A percentile compares a stretch with the other conserved stretches of the same genome.
Conservation (phyloP, 257 asterid genomes). For the Primulina huaijiensis region DNA sequence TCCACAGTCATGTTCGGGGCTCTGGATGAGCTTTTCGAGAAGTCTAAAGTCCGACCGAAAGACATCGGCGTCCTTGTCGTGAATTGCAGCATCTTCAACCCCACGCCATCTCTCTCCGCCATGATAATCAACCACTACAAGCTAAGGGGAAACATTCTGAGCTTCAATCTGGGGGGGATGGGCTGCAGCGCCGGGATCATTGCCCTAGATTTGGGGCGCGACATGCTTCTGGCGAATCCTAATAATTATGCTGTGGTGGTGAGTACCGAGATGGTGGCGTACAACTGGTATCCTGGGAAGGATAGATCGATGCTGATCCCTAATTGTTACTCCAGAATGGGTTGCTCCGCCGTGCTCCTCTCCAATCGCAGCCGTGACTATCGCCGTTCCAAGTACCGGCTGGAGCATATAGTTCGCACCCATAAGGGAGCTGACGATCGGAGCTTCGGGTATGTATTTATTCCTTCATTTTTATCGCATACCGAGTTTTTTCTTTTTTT, state of each 20-base stretch:
- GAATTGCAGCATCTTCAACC: slow-evolving; percentile 93
- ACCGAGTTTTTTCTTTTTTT: no score
- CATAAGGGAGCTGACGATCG: slow-evolving; percentile 95
- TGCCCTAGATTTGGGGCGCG: slow-evolving; percentile 80
- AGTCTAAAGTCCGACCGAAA: slow-evolving; percentile 57
- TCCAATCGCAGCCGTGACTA: slow-evolving; percentile 89
- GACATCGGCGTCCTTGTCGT: slow-evolving; percentile 85
- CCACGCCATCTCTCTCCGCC: slow-evolving; percentile 98
- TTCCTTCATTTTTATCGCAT: background rate
- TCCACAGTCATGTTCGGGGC: slow-evolving; percentile 85
- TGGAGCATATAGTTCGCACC: slow-evolving; percentile 86
- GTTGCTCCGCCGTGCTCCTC: slow-evolving; percentile 85
- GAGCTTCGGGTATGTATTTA: slow-evolving; percentile 58
- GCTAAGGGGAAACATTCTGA: slow-evolving; percentile 83
- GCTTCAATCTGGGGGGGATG: slow-evolving; percentile 94
- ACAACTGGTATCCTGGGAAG: slow-evolving; percentile 87
- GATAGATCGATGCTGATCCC: slow-evolving; percentile 89
- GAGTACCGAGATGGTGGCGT: slow-evolving; percentile 91
- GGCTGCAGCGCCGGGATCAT: slow-evolving; percentile 90
- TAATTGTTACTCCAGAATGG: slow-evolving; percentile 88
- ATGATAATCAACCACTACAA: slow-evolving; percentile 91
- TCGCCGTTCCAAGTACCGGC: slow-evolving; percentile 72
- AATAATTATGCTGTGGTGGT: slow-evolving; percentile 78
- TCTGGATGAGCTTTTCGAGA: slow-evolving; percentile 79
- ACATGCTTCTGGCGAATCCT: slow-evolving; percentile 83